Evolutionary conservation across 1,284 basidiomycete genomes (phyloP), one percentile per base, ranked within the genome.

Genomic region (Trichosporon faecale): DNA sequence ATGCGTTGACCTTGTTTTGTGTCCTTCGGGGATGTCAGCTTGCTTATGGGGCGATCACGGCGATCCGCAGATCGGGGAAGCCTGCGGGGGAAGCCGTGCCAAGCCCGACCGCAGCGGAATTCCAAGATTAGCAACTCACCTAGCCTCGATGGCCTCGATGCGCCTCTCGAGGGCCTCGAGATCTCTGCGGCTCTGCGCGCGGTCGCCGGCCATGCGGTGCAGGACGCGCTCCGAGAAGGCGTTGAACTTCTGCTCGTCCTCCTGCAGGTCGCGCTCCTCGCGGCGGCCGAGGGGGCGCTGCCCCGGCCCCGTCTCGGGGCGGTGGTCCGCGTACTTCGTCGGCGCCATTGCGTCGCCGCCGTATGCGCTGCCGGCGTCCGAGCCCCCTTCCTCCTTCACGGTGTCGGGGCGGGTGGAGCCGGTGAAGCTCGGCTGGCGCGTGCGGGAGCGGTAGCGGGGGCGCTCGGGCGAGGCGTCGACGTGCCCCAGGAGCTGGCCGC

Each of bases 401-500:
- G 72, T 67, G 49, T 18, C n/a, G 6, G 27, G 21, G n/a, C 35
- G 35, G 37, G 29, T 52, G 9, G 25, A 18, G 27, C 49, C 49
- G 21, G 11, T 18, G 21, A 23, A 29, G 40, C 40, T 44, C 27
- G 70, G 70, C 18, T 64, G 57, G 8, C 72, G 65, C 64, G 72
- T 69, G 35, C 68, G 67, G 25, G 72, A 71, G 64, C 72, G 72
- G 64, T 69, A 71, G 46, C 69, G 60, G 16, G n/a, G 52, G n/a
- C 60, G 70, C 37, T 66, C 66, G 33, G 71, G 67, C 4, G 70
- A 70, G 27, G 66, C 64, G 12, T 70, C 69, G 46, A 69, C 63
- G 35, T 70, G 68, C 0, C 72, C 72, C 8, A 73, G 72, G 11
- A 73, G 61, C 63, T 73, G 67, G 31, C 67, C 66, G 60, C 72